Conservation (phyloP, 495 filamentous ascomycete species). For the Thermothielavioides terrestris region DNA sequence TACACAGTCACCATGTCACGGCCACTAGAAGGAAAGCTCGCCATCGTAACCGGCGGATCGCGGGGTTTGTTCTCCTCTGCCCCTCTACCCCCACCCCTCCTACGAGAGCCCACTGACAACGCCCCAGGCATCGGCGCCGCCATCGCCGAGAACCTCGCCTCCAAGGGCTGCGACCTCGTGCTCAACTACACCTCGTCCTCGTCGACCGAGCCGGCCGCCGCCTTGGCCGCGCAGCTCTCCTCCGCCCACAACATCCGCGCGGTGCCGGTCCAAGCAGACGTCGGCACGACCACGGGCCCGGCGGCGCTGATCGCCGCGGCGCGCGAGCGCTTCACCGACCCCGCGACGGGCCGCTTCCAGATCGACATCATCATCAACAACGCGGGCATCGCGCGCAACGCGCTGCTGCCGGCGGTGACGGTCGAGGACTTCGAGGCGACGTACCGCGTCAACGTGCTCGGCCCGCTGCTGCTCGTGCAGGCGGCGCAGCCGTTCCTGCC, state of each 20-base stretch:
- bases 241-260: slow-evolving; percentile 30
- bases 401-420: slow-evolving; percentile 48
- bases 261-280: slow-evolving; percentile 37
- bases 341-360: slow-evolving; percentile 39
- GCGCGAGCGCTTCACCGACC: slow-evolving; percentile 21
- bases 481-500: slow-evolving; percentile 64
- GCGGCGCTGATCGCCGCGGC: slow-evolving; percentile 27
- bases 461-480: slow-evolving; percentile 71
- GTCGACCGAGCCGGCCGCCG: slow-evolving; percentile 18
- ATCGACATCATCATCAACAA: slow-evolving; percentile 90
- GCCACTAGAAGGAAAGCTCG: slow-evolving; percentile 58
- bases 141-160: slow-evolving; percentile 70
- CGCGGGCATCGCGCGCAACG: slow-evolving; percentile 60
- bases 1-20: slow-evolving; percentile 19
- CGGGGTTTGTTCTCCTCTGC: slow-evolving; percentile 54
- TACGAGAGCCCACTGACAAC: background rate
- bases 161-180: slow-evolving; percentile 61
- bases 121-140: slow-evolving; percentile 71
- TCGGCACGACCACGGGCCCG: slow-evolving; percentile 32
- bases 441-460: slow-evolving; percentile 79
- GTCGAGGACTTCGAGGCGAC: slow-evolving; percentile 56
- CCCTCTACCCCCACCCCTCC: background rate
- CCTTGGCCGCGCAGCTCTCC: slow-evolving; percentile 35
- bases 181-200: slow-evolving; percentile 59
- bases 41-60: slow-evolving; percentile 69